These are phyloP conservation scores for Stachybotrys echinatus DNA, from an alignment of 2,329 filamentous ascomycete genomes.

Conservation along the genomic window DNA sequence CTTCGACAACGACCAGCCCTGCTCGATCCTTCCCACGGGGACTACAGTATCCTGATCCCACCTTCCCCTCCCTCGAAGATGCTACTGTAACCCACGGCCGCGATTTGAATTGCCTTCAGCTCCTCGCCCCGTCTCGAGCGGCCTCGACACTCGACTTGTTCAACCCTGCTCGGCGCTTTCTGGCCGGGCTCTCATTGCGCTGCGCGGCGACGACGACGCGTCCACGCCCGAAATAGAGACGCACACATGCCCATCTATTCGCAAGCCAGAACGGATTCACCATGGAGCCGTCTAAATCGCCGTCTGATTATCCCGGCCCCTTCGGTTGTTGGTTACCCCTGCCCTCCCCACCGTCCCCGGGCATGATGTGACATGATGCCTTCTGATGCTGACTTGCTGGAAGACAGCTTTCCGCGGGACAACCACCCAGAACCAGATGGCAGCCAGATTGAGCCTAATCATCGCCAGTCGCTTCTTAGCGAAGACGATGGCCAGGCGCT, in stretches of 20 bases:
- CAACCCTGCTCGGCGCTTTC: neutral
- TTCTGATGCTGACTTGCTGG: no score
- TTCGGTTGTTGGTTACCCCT: slow-evolving; percentile 56
- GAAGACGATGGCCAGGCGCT: slow-evolving; percentile 56
- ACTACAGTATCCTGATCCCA: no score
- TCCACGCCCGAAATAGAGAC: slow-evolving; percentile 15
- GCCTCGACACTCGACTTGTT: neutral
- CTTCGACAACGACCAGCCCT: no score
- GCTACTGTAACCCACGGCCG: neutral
- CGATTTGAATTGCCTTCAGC: neutral
- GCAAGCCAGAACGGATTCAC: slow-evolving; percentile 46
- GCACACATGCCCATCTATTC: slow-evolving; percentile 44
- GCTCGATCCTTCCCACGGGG: no score
- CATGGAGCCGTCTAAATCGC: slow-evolving; percentile 55
- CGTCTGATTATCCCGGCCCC: slow-evolving; percentile 50
- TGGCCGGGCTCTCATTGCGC: no score
- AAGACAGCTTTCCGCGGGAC: no score
- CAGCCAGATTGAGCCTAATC: no score
- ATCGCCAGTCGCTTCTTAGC: slow-evolving; percentile 59
- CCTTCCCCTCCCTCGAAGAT: no score
- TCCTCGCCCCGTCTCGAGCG: neutral
- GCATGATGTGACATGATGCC: no score
- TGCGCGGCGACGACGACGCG: neutral
- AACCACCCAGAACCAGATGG: no score
- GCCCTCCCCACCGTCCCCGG: neutral